These are phyloP conservation scores for Alternaria sp. DNA, from an alignment of 2,329 filamentous ascomycete genomes.

Conservation along the genomic window DNA sequence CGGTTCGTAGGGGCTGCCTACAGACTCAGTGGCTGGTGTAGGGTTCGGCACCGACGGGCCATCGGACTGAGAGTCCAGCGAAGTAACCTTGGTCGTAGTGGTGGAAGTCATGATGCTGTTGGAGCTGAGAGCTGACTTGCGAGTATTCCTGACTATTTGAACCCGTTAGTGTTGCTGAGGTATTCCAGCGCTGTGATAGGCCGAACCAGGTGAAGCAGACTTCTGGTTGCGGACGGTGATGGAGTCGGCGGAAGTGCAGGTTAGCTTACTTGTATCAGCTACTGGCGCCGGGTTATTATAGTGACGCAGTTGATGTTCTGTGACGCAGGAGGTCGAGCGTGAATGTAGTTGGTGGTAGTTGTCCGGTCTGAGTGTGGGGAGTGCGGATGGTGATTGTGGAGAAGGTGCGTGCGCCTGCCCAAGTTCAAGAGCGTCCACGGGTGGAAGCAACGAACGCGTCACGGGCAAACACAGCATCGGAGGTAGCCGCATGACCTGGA, in stretches of 20 bases:
- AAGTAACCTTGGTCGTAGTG: slow-evolving; percentile 23
- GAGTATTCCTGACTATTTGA: neutral
- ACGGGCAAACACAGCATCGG: neutral
- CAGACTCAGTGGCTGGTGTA: slow-evolving; percentile 33
- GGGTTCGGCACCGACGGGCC: slow-evolving; percentile 31
- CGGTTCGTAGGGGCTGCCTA: slow-evolving; percentile 13
- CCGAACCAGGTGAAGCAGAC: neutral
- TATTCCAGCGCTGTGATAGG: neutral
- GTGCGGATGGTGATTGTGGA: slow-evolving; percentile 5
- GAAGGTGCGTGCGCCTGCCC: slow-evolving; percentile 21
- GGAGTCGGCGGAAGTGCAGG: neutral
- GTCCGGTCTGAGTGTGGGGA: slow-evolving; percentile 2
- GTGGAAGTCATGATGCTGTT: slow-evolving; percentile 6
- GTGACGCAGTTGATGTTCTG: neutral
- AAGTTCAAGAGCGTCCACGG: neutral
- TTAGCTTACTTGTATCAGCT: neutral
- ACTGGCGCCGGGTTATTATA: neutral
- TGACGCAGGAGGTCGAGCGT: neutral
- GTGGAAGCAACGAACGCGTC: slow-evolving; percentile 4
- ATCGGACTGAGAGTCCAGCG: slow-evolving; percentile 29
- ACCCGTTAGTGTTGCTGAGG: neutral
- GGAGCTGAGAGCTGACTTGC: neutral
- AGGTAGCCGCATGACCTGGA: neutral
- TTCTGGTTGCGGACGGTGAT: neutral
- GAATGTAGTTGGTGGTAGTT: neutral